Evolutionary conservation across 2,329 filamentous ascomycete genomes (phyloP), one percentile per base, ranked within the genome.

Genomic region (Apiospora arundinis): DNA sequence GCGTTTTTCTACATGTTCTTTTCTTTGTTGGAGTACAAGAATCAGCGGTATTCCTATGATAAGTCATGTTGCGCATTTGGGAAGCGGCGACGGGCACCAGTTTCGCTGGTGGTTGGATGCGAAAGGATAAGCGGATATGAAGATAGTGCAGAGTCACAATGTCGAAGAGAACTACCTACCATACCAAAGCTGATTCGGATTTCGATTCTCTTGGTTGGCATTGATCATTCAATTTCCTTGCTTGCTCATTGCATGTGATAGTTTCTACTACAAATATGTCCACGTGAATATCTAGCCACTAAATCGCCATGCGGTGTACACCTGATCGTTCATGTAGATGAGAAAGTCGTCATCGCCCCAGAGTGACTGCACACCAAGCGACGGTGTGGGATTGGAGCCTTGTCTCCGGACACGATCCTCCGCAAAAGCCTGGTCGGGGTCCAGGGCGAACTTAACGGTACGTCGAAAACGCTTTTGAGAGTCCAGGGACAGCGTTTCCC

Each of bases 231-330:
- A n/a, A 32, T 60, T 32, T n/a, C 37, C 48, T n/a, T 4, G 25
- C 14, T 52, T 48, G 45, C 46, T 12, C 16, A 21, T 32, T 18
- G 16, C 52, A 69, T 44, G 32, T 23, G 56, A 63, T 63, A 18
- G 16, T 40, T 16, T 21, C 18, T 1, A 63, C 14, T 21, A 56
- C 8, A 9, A 12, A 32, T n/a, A 28, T 37, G 7, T 37, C 18
- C 28, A 11, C 11, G 32, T 40, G 28, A 37, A 21, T 21, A 63
- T 23, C 4, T 40, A 63, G 32, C 56, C 28, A 12, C 56, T 40
- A 49, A 78, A 80, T 56, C 74, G 75, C 69, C 78, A 78, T 12
- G 75, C 76, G 6, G 74, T 76, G 60, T 79, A 80, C 21, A 72
- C 75, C 9, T 76, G 73, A 28, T 76, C 70, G 40, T 76, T 72